A percentile compares a stretch with the other conserved stretches of the same genome.
Evolutionary conservation across 108 stramenopile species (phyloP).

Genomic region (Cyclostephanos tholiformis): DNA sequence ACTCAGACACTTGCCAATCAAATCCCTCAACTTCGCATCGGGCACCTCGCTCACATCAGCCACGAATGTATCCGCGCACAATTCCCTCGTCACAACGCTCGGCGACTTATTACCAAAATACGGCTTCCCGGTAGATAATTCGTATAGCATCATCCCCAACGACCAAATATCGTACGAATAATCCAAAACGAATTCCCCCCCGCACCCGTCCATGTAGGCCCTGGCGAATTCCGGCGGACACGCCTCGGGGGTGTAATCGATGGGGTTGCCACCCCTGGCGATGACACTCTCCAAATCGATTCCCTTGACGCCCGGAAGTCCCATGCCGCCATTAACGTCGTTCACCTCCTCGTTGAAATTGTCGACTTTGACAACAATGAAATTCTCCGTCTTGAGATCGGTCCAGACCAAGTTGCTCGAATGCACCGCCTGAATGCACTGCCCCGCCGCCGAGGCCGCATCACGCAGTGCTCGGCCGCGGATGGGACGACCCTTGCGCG

Average conservation of each 20-base stretch:
- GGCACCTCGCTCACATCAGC: constrained; percentile 53
- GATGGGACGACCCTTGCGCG: constrained; percentile 43
- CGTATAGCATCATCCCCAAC: constrained; percentile 63
- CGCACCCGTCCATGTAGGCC: constrained; percentile 74
- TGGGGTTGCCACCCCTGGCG: constrained; percentile 42
- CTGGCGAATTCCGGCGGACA: constrained; percentile 89
- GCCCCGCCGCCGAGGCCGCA: constrained; percentile 51
- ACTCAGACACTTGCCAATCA: constrained; percentile 69
- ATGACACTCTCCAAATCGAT: constrained; percentile 58
- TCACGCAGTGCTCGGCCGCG: constrained; percentile 58
- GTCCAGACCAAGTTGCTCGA: constrained; percentile 67
- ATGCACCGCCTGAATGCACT: constrained; percentile 62
- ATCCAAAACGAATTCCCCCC: constrained; percentile 66
- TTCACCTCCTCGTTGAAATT: constrained; percentile 39
- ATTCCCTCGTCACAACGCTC: constrained; percentile 65
- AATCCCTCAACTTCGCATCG: constrained; percentile 59
- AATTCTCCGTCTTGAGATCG: constrained; percentile 68
- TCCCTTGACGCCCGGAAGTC: constrained; percentile 51
- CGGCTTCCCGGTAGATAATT: constrained; percentile 53
- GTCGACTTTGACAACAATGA: constrained; percentile 48
- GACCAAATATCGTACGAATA: constrained; percentile 68
- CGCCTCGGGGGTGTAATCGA: constrained; percentile 73
- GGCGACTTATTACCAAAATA: constrained; percentile 77
- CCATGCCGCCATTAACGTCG: constrained; percentile 41
- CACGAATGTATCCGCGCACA: constrained; percentile 49